phyloP scores from a whole-genome alignment of 345 rosid genomes.

The Cardamine resedifolia region DNA sequence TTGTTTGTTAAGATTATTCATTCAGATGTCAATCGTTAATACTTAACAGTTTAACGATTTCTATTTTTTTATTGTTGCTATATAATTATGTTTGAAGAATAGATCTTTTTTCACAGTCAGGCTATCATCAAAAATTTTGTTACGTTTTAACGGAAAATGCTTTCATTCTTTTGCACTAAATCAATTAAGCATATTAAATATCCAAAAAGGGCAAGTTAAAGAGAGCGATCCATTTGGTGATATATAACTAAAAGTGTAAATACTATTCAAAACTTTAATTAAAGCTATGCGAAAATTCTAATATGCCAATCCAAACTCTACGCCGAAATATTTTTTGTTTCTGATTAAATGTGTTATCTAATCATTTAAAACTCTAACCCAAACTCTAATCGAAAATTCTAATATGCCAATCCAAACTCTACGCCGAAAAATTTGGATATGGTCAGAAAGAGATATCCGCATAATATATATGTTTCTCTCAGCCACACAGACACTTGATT shows the following conservation, averaged over 20 bases:
- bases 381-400: conserved; percentile 26
- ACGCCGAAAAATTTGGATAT: background rate
- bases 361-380: no score
- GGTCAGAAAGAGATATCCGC: conserved; percentile 34
- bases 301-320: conserved; percentile 8
- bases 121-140: background rate
- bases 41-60: background rate
- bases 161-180: background rate
- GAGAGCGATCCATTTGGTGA: conserved; percentile 12
- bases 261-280: conserved; percentile 12
- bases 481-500: conserved; percentile 22
- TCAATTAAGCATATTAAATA: background rate
- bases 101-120: background rate
- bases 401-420: conserved; percentile 10
- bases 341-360: conserved; percentile 1
- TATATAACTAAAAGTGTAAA: conserved; percentile 3
- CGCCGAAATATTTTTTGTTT: background rate
- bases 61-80: background rate
- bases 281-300: conserved; percentile 14
- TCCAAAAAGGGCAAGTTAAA: background rate
- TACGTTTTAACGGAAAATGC: background rate
- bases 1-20: background rate
- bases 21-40: background rate
- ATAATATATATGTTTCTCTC: conserved; percentile 16
- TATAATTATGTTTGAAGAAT: background rate